A percentile compares a stretch with the other conserved stretches of the same genome.
phyloP scores from a whole-genome alignment of 441 rosid species.

The Capsella rubella region DNA sequence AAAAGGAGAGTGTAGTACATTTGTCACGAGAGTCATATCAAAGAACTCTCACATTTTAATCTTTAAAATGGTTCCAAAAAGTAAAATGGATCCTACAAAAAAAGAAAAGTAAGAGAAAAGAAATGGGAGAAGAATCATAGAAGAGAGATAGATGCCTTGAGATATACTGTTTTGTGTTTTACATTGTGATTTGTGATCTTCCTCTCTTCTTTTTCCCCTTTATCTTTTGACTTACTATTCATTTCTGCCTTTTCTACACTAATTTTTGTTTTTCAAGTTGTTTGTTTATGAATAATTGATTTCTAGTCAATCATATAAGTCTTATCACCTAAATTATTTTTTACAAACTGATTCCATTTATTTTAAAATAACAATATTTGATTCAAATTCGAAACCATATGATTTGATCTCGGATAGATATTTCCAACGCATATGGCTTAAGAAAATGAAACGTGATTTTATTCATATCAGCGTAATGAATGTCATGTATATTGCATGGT shows the following conservation, averaged over 20 bases:
- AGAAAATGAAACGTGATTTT: not conserved
- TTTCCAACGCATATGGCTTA: not conserved
- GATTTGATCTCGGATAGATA: not conserved
- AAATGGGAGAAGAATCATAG: conserved; percentile 28
- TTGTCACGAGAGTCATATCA: conserved; percentile 38
- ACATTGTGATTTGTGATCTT: conserved; percentile 33
- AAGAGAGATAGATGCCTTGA: conserved; percentile 44
- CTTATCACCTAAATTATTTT: not conserved
- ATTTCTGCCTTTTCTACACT: conserved; percentile 7
- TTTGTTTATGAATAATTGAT: conserved; percentile 29
- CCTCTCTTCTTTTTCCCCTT: conserved; percentile 26
- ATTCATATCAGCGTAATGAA: not conserved
- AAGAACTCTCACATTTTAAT: conserved; percentile 23
- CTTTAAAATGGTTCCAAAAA: conserved; percentile 43
- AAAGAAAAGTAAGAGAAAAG: not conserved
- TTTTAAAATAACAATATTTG: not conserved
- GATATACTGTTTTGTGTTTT: conserved; percentile 9
- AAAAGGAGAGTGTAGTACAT: conserved; percentile 15
- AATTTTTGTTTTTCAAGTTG: not conserved
- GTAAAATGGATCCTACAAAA: conserved; percentile 40
- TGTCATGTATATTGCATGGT: conserved; percentile 28
- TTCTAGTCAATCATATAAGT: conserved; percentile 35
- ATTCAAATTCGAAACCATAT: not conserved
- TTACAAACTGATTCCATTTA: not conserved
- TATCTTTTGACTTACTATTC: conserved; percentile 30